Evolutionary conservation across 768 basidiomycete species (phyloP), one percentile per base, ranked within the genome.

Genomic region (Lactifluus rugatus): DNA sequence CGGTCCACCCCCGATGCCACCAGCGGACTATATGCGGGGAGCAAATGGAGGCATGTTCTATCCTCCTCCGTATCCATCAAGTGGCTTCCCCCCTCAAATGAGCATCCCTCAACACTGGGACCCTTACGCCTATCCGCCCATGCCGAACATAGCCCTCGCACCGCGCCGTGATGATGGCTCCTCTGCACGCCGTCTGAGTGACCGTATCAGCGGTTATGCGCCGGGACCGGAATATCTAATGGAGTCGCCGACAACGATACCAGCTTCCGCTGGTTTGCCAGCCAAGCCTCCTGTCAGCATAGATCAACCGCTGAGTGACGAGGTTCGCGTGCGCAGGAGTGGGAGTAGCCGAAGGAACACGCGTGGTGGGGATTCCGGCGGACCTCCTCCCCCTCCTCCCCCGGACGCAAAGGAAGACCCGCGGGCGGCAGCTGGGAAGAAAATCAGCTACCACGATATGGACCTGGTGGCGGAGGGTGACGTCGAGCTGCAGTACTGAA

Each of bases 381-480:
- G 81, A 1, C 80, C 81, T 0, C 82, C 81, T 5, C 88, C 88
- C 0, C 85, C 89, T 3, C 89, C 90, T 16, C 90, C 91, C 13
- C 84, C 89, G 54, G 88, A 93, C 71, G 89, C 85, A 31, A 91
- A 89, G 72, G 89, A 93, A 70, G 94, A 97, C 70, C 94, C 94
- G 44, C 78, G 94, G 41, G 90, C 94, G 28, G 86, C 88, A 32
- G 88, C 85, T 34, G 90, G 90, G 46, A 87, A 84, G 72, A 82
- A 89, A 71, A 83, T 97, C 55, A 93, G 89, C 73, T 97, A 97
- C 68, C 85, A 92, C 69, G 94, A 97, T 72, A 89, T 96, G 84
- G 94, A 97, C 75, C 75, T 88, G 70, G 89, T 92, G 64, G 89
- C 91, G 28, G 89, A 89, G 77, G 84, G 71, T 39, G 70, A 75